Base-by-base conservation (phyloP, 2,329 filamentous ascomycete genomes). In the Cadophora luteo-olivacea region DNA sequence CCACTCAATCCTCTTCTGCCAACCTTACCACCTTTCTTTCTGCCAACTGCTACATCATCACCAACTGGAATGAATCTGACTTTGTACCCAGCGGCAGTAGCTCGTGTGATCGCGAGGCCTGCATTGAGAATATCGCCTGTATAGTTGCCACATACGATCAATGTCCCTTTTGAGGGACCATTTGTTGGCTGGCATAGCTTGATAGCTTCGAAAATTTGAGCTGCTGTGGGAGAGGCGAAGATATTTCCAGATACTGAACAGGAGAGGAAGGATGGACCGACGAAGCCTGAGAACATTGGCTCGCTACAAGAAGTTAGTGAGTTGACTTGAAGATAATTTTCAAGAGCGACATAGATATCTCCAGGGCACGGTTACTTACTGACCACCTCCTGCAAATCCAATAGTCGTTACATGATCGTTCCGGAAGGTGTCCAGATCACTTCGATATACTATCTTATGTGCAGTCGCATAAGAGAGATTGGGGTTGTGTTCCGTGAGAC, bases 1-100 rank as follows among this genome's bases (percentile, higher is more conserved):
- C 83, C 84, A 54, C 83, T 84, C 33, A 86, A 71, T 2, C 84
- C 84, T 78, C 84, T 79, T 68, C 84, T 74, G 11, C 84, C 84
- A 8, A 84, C 79, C 68, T 83, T 84, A 25, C 79, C 80, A 12
- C 82, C 83, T 77, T 85, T 82, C 70, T 82, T 79, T 66, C 83
- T 78, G 2, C 83, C 83, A 45, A 86, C 69, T 2, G 82, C 79
- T 14, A 82, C 81, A 75, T 83, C 81, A 63, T 83, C 81, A 0
- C 73, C 73, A 29, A 75, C 67, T 4, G 71, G 69, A 33, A 74
- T 68, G 62, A 74, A 72, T 19, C 68, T 45, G 19, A 76, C 71
- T 65, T 74, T 74, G 24, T 73, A 72, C 8, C 73, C 73, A 19
- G 69, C 69, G 14, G 70, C 73, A 9, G 64, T 71, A 19, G 80